These are phyloP conservation scores for Acidomyces sp. DNA, from an alignment of 495 filamentous ascomycete genomes.

Conservation along the genomic window DNA sequence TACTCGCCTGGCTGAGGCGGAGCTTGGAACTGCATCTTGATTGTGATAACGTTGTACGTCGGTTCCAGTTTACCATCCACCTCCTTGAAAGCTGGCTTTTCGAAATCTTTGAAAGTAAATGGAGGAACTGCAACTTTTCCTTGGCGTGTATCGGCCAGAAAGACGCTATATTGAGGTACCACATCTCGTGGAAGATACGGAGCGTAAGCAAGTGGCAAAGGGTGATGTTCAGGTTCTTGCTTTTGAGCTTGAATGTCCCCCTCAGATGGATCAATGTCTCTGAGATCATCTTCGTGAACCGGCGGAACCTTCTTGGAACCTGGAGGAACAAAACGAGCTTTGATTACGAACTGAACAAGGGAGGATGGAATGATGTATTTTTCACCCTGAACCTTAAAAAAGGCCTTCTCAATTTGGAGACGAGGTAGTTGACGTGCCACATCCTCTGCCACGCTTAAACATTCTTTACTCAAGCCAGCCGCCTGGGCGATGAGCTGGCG, in stretches of 20 bases:
- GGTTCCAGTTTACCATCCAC: slow-evolving; percentile 42
- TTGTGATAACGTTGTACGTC: slow-evolving; percentile 82
- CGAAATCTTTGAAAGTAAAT: slow-evolving; percentile 78
- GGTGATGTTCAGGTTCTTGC: slow-evolving; percentile 42
- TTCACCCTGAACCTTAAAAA: slow-evolving; percentile 97
- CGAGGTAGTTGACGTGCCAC: slow-evolving; percentile 72
- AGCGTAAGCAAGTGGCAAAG: slow-evolving; percentile 68
- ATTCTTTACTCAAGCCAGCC: slow-evolving; percentile 53
- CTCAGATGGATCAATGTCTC: slow-evolving; percentile 86
- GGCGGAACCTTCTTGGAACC: slow-evolving; percentile 59
- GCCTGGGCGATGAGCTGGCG: slow-evolving; percentile 56
- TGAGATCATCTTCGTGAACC: slow-evolving; percentile 62
- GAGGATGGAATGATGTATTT: slow-evolving; percentile 83
- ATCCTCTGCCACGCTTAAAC: slow-evolving; percentile 61
- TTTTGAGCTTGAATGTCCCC: slow-evolving; percentile 68
- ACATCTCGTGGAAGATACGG: slow-evolving; percentile 84
- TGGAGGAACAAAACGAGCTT: slow-evolving; percentile 86
- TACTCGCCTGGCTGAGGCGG: slow-evolving; percentile 87
- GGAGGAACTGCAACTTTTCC: slow-evolving; percentile 92
- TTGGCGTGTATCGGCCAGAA: slow-evolving; percentile 84
- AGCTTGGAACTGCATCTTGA: slow-evolving; percentile 95
- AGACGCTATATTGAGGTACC: slow-evolving; percentile 81
- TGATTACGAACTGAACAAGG: slow-evolving; percentile 85
- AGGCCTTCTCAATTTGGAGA: slow-evolving; percentile 79
- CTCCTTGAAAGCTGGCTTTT: slow-evolving; percentile 66